Conservation (phyloP, 768 basidiomycete species). For the Tylopilus balloui region DNA sequence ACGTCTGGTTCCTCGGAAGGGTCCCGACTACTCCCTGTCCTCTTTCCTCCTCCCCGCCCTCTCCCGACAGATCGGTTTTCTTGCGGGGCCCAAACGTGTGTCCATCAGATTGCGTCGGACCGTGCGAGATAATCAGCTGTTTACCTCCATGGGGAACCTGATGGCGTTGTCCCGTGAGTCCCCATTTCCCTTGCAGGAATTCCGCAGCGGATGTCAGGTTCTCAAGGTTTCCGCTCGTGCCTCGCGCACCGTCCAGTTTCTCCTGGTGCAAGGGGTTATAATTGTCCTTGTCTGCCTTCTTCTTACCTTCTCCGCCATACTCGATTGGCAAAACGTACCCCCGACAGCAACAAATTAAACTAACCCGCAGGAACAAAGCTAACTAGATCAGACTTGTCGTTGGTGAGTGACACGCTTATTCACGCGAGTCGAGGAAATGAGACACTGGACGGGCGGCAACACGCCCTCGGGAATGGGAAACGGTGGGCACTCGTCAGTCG, state of each 20-base stretch:
- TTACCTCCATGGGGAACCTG: slow-evolving; percentile 10
- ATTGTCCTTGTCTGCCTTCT: neutral
- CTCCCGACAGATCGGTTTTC: neutral
- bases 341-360: slow-evolving; percentile 1
- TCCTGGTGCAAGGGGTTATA: neutral
- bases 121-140: neutral
- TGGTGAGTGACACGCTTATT: slow-evolving; percentile 7
- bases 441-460: slow-evolving; percentile 6
- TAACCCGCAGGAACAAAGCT: slow-evolving; percentile 2
- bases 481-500: slow-evolving; percentile 5
- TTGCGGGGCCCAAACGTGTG: slow-evolving; percentile 3
- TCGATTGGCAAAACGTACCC: slow-evolving; percentile 12
- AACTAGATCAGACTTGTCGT: neutral
- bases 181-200: neutral
- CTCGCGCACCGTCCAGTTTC: slow-evolving; percentile 1
- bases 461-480: slow-evolving; percentile 7
- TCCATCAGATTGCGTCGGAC: slow-evolving; percentile 1
- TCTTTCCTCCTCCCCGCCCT: slow-evolving; percentile 5
- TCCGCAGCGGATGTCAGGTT: slow-evolving; percentile 1
- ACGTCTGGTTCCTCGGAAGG: neutral
- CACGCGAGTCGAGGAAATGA: slow-evolving; percentile 20
- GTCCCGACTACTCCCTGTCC: neutral
- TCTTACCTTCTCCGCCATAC: neutral
- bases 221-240: neutral
- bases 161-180: neutral